A percentile compares a stretch with the other conserved stretches of the same genome.
Evolutionary conservation across 2,329 filamentous ascomycete species (phyloP).

Genomic region (Escovopsis sp.): DNA sequence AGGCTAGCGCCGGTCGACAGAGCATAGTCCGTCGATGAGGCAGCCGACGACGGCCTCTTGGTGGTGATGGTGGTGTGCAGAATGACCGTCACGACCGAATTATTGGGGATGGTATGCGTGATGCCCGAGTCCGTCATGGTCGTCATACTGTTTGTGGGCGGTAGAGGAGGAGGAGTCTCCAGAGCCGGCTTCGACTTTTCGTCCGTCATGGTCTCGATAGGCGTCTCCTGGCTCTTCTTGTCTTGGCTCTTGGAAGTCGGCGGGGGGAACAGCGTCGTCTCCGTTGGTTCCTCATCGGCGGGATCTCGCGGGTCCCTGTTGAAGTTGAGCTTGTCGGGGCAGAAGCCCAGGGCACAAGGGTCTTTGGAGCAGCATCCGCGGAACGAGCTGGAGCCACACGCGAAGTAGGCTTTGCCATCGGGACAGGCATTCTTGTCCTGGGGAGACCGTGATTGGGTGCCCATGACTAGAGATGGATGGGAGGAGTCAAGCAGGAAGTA

Average conservation of each 20-base stretch:
- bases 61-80: constrained; percentile 19
- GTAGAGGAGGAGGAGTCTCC: not conserved
- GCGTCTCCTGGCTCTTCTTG: not conserved
- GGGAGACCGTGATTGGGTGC: not conserved
- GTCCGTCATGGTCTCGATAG: not conserved
- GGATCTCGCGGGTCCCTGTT: not conserved
- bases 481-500: too few relatives aligned
- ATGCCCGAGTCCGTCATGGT: constrained; percentile 22
- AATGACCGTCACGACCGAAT: constrained; percentile 19
- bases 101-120: constrained; percentile 22
- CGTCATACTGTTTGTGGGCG: not conserved
- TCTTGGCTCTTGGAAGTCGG: not conserved
- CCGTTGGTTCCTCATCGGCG: not conserved
- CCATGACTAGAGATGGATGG: not conserved
- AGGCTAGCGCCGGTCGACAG: constrained; percentile 1
- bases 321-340: constrained; percentile 11
- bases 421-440: constrained; percentile 13
- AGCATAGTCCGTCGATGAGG: constrained; percentile 2
- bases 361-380: constrained; percentile 31
- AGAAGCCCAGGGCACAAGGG: constrained; percentile 23
- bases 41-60: constrained; percentile 10
- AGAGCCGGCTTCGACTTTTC: not conserved
- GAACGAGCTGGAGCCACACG: constrained; percentile 22
- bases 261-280: not conserved
- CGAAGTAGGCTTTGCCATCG: constrained; percentile 19